Evolutionary conservation across 176 grass and related monocot genomes (phyloP), one percentile per base, ranked within the genome.

Genomic region (Carex cristatella): DNA sequence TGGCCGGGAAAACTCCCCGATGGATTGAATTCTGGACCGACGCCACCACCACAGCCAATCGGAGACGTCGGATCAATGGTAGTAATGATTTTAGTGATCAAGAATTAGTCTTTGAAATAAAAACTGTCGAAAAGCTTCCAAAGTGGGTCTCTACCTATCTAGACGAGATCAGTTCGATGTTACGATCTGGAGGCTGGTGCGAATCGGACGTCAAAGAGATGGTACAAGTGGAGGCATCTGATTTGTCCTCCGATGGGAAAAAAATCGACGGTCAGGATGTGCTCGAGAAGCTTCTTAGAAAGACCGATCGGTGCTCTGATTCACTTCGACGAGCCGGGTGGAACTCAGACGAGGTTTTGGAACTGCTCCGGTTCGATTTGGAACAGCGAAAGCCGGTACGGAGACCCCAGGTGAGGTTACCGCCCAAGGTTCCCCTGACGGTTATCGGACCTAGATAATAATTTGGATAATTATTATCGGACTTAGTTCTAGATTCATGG

Each of bases 11-110:
- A 68, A 88, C 87, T 0, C 89, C 94, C 28, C 83, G 94, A 28
- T 93, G 94, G 94, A 96, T 96, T 62, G 86, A 93, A 76, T 95
- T 95, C 87, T 95, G 90, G 90, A 95, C 84, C 2, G 88, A 92
- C 82, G 86, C 88, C 65, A 88, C 87, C 2, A 69, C 74, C 8
- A 75, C 93, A 6, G 78, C 68, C 69, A 83, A 86, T 80, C 88
- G 88, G 4, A 83, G 58, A 13, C 19, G 40, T 4, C 56, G 61
- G 15, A 48, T 30, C 42, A 68, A 33, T 27, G 11, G 40, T 8
- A 66, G 48, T 31, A 9, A 7, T 10, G 48, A 55, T 69, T 65
- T 66, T 15, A 53, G 40, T 2, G 42, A 83, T 49, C 81, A 66
- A 3, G 81, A 83, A 68, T 68, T 44, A 51, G 40, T 65, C 12